phyloP scores from a whole-genome alignment of 345 rosid genomes.

The Lenwebbia sp. region DNA sequence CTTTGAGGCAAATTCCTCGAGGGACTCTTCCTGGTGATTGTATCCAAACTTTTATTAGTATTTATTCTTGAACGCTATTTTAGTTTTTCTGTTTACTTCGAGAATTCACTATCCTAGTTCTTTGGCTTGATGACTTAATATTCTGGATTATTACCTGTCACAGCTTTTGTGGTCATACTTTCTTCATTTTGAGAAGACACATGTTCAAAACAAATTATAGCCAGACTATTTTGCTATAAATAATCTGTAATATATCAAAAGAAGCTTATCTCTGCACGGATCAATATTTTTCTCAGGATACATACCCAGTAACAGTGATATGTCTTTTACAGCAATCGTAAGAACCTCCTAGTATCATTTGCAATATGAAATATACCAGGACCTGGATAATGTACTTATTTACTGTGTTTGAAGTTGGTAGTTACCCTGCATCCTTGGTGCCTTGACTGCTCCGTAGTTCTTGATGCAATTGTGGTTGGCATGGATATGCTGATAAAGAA shows the following conservation, averaged over 20 bases:
- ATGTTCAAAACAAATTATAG: neutral
- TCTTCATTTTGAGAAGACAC: neutral
- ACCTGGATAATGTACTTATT: neutral
- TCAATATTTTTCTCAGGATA: neutral
- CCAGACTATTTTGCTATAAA: neutral
- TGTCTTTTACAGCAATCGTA: neutral
- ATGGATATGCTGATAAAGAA: slow-evolving; percentile 88
- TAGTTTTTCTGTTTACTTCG: neutral
- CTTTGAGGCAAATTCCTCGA: slow-evolving; percentile 47
- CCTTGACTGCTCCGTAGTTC: slow-evolving; percentile 63
- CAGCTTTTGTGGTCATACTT: neutral
- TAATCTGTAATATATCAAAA: neutral
- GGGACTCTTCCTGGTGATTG: slow-evolving; percentile 78
- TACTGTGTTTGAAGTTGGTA: neutral
- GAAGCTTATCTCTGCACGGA: neutral
- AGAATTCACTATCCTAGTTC: neutral
- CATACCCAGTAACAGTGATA: neutral
- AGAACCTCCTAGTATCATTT: neutral
- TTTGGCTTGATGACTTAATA: neutral
- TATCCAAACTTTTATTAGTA: slow-evolving; percentile 30
- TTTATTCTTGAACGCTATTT: neutral
- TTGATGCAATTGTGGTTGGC: slow-evolving; percentile 90
- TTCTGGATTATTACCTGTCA: neutral
- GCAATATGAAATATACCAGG: neutral
- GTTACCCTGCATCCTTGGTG: neutral